Evolutionary conservation across 139 green algal species (phyloP), one percentile per base, ranked within the genome.

Genomic region (Chlamydomonas incerta): DNA sequence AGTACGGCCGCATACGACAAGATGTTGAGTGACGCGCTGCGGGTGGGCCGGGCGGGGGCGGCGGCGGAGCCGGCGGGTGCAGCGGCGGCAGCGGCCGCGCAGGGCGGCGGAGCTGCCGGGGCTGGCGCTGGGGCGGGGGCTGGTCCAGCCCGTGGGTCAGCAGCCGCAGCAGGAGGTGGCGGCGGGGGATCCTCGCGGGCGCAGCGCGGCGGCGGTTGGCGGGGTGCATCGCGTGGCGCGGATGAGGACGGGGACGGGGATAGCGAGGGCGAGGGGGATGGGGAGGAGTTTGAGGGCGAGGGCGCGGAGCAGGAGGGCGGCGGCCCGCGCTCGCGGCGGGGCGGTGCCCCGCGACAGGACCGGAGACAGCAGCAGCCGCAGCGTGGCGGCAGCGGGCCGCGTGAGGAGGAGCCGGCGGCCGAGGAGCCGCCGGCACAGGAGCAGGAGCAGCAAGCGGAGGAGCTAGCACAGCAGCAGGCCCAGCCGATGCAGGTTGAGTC

Each of bases 1-100:
- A 81, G 57, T 15, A 72, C 57, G 21, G n/a, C 58, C 3, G 70
- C 70, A 18, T 87, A 74, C 62, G 81, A 87, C 70, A 87, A 87
- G 58, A 85, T 85, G 47, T 34, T 85, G 14, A 21, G 47, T 17
- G 66, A 85, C 18, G 79, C 79, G 46, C 47, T 85, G 20, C 47
- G 66, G 21, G 29, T 6, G 0, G 29, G 34, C 58, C 34, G 33
- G 18, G 23, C 20, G 37, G 21, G 37, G 3, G 26, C 29, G 26
- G 18, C 26, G 8, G 9, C 20, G 4, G 26, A n/a, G 34, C 21
- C 34, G 34, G 8, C 68, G 21, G n/a, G n/a, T n/a, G 37, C 34
- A 14, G 13, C 37, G 26, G 14, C 57, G 15, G 58, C 37, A 8
- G 23, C 60, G 60, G 18, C 3, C 2, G 2, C 60, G 60, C 1